phyloP scores from a whole-genome alignment of 495 filamentous ascomycete species.

The Neurospora sp. region DNA sequence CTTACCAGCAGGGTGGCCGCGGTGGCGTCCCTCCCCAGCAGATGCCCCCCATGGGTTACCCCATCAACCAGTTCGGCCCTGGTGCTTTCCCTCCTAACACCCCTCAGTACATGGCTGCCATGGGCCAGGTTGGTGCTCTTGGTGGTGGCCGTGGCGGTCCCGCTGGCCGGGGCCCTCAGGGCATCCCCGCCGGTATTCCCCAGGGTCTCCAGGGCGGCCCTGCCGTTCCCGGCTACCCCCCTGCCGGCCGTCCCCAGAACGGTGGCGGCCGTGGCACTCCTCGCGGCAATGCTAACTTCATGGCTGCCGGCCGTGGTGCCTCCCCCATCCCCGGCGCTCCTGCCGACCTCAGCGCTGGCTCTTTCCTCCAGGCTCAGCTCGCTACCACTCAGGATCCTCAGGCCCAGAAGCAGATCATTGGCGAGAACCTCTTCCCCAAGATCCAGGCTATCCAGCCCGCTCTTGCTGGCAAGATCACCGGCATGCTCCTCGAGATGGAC shows the following conservation, averaged over 20 bases:
- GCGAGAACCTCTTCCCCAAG: constrained; percentile 96
- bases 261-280: constrained; percentile 31
- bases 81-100: constrained; percentile 39
- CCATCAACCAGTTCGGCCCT: constrained; percentile 64
- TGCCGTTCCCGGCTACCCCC: constrained; percentile 56
- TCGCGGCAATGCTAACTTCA: constrained; percentile 23
- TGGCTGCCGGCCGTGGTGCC: constrained; percentile 48
- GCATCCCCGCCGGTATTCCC: constrained; percentile 57
- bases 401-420: constrained; percentile 96
- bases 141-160: constrained; percentile 61
- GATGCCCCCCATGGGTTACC: constrained; percentile 72
- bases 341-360: constrained; percentile 28
- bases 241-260: constrained; percentile 35
- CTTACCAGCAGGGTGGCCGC: constrained; percentile 73
- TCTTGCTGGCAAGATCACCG: constrained; percentile 97
- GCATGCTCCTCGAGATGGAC: constrained; percentile 99
- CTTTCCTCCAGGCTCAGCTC: constrained; percentile 41
- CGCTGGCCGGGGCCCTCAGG: constrained; percentile 64
- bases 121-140: constrained; percentile 56
- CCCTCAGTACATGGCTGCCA: constrained; percentile 49
- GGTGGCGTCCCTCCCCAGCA: constrained; percentile 66
- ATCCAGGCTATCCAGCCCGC: constrained; percentile 88
- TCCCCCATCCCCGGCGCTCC: constrained; percentile 11
- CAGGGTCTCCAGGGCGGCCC: constrained; percentile 40
- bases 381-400: constrained; percentile 41